Evolutionary conservation across 257 asterid genomes (phyloP).

Genomic region (Striga asiatica): DNA sequence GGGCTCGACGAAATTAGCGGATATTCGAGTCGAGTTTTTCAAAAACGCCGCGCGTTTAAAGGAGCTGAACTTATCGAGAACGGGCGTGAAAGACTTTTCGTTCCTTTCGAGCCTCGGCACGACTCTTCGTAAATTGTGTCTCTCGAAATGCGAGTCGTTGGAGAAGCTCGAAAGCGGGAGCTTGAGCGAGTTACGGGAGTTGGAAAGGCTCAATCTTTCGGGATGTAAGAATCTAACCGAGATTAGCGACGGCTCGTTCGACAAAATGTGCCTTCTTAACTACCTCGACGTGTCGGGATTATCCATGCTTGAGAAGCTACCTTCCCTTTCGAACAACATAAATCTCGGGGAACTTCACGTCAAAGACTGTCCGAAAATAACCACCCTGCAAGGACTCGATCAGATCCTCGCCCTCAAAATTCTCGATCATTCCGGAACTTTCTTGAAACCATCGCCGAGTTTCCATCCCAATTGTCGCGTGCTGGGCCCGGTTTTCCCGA

Average conservation of each 20-base stretch:
- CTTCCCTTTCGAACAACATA: slow-evolving; percentile 21
- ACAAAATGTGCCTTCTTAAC: slow-evolving; percentile 14
- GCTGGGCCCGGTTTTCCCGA: slow-evolving; percentile 14
- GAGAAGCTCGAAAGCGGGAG: slow-evolving; percentile 14
- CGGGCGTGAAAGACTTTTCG: slow-evolving; percentile 15
- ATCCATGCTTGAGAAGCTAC: slow-evolving; percentile 9
- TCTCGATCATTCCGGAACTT: slow-evolving; percentile 28
- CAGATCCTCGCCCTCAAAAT: slow-evolving; percentile 8
- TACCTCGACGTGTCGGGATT: slow-evolving; percentile 20
- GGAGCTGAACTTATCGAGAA: slow-evolving; percentile 28
- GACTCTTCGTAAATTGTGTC: slow-evolving; percentile 16
- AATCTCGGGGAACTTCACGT: slow-evolving; percentile 20
- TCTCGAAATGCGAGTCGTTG: slow-evolving; percentile 16
- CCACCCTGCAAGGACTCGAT: slow-evolving; percentile 19
- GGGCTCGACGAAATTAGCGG: slow-evolving; percentile 9
- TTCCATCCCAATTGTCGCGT: slow-evolving; percentile 10
- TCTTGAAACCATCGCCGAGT: slow-evolving; percentile 5
- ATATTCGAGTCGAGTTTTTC: slow-evolving; percentile 15
- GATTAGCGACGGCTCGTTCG: slow-evolving; percentile 14
- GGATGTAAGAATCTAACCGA: slow-evolving; percentile 19
- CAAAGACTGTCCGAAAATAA: slow-evolving; percentile 22
- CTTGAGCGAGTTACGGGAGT: slow-evolving; percentile 6
- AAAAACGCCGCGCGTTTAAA: not conserved
- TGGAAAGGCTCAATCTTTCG: slow-evolving; percentile 29
- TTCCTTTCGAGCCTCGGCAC: slow-evolving; percentile 9